Conservation (phyloP, 2,329 filamentous ascomycete species). For the Colletotrichum graminicola region DNA sequence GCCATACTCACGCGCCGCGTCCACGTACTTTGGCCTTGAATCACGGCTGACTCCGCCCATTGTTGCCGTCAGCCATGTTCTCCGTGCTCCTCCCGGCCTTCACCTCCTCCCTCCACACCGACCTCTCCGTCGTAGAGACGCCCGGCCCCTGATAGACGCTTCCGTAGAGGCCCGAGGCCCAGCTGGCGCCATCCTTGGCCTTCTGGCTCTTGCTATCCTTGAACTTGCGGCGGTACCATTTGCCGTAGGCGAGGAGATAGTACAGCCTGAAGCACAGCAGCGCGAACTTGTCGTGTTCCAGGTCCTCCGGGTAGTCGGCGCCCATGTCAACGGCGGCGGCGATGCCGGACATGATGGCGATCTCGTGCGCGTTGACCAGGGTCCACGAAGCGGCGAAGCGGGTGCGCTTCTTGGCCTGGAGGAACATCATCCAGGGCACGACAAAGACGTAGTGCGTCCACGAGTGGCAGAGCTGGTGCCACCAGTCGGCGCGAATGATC, state of each 20-base stretch:
- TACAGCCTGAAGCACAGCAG: conserved; percentile 72
- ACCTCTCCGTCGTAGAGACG: conserved; percentile 63
- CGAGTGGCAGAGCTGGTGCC: conserved; percentile 71
- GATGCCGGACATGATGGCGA: conserved; percentile 76
- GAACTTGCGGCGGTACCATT: conserved; percentile 65
- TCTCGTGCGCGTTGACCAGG: conserved; percentile 75
- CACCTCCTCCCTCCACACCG: conserved; percentile 61
- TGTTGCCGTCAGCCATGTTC: conserved; percentile 51
- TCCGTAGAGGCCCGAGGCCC: conserved; percentile 70
- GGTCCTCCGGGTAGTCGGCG: conserved; percentile 71
- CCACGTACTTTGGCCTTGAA: fast-evolving
- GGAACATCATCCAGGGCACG: conserved; percentile 75
- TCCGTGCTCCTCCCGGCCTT: conserved; percentile 52
- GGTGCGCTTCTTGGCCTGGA: conserved; percentile 71
- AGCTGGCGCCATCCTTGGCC: conserved; percentile 64
- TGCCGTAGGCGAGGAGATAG: conserved; percentile 71
- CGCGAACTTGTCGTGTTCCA: conserved; percentile 73
- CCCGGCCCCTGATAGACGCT: conserved; percentile 71
- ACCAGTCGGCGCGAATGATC: conserved; percentile 70
- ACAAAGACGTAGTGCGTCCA: conserved; percentile 71
- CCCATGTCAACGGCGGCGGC: conserved; percentile 77
- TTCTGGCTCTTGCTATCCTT: conserved; percentile 49
- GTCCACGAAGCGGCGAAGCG: conserved; percentile 75
- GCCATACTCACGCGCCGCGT: too few species aligned
- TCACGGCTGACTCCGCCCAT: conserved; percentile 51